Evolutionary conservation across 768 basidiomycete genomes (phyloP).

Genomic region (Tylopilus rubrobrunneus): DNA sequence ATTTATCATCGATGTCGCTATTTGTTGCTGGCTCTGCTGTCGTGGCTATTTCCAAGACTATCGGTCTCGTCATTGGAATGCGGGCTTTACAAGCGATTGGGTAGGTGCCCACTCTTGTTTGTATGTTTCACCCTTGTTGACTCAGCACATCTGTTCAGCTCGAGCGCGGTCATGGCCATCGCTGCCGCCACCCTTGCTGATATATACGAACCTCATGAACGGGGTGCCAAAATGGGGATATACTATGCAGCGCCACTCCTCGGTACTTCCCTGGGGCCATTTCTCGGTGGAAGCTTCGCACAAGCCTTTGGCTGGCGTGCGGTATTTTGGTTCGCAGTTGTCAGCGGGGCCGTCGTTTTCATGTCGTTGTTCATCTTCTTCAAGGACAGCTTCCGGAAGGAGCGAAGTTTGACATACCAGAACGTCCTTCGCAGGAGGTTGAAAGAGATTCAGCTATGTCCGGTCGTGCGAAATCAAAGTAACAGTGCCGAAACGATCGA

Average conservation of each 20-base stretch:
- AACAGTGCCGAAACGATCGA: neutral
- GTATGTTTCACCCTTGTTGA: neutral
- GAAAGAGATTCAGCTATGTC: slow-evolving; percentile 19
- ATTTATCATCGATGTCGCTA: slow-evolving; percentile 49
- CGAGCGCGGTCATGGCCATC: slow-evolving; percentile 64
- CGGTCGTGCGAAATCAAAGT: neutral
- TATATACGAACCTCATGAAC: slow-evolving; percentile 71
- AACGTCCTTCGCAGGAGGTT: slow-evolving; percentile 48
- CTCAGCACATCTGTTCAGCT: slow-evolving; percentile 32
- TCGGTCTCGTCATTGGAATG: slow-evolving; percentile 61
- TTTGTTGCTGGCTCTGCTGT: slow-evolving; percentile 56
- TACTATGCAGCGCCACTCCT: slow-evolving; percentile 80
- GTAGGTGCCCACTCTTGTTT: slow-evolving; percentile 27
- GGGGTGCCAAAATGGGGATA: slow-evolving; percentile 80
- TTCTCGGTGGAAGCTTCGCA: slow-evolving; percentile 67
- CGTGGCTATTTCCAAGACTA: slow-evolving; percentile 54
- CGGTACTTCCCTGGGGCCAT: slow-evolving; percentile 62
- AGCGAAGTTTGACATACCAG: slow-evolving; percentile 80
- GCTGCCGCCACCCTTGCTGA: slow-evolving; percentile 80
- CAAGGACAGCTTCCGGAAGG: slow-evolving; percentile 78
- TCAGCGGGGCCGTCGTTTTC: slow-evolving; percentile 51
- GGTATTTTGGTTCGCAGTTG: slow-evolving; percentile 79
- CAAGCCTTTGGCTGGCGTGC: slow-evolving; percentile 74
- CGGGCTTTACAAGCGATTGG: slow-evolving; percentile 62
- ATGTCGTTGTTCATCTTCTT: slow-evolving; percentile 62